Base-by-base conservation (phyloP, 2,329 filamentous ascomycete species). In the Metarhizium robertsii region DNA sequence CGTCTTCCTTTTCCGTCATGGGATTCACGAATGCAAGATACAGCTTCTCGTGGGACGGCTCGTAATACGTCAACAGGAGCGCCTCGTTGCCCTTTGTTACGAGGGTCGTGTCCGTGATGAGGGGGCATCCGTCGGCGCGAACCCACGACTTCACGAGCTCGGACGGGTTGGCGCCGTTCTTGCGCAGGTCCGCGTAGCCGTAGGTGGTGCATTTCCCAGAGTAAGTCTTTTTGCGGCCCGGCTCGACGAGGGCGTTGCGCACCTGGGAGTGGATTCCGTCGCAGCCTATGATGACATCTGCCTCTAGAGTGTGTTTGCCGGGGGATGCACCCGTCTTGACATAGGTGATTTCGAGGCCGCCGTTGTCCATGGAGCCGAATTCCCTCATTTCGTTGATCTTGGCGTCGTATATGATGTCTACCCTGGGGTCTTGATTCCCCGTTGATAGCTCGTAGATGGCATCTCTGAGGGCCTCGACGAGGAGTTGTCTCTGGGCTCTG, bases 201-300 rank as follows among this genome's bases (percentile, higher is more conserved):
- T 65, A 65, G 32, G 61, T 61, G 18, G 49, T 57, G 29, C 55
- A 63, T 34, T 69, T 59, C 20, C 69, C 68, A 1, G 69, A 69
- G 57, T 72, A 73, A 29, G 65, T 65, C 8, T 70, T 62, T 40
- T 55, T 52, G 13, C 59, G 54, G 10, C 46, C 56, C 3, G 62
- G 61, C 32, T 64, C 62, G 20, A 73, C 62, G 52, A 67, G 61
- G 2, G 59, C 42, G 16, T 53, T 61, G 10, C 71, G 67, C 11
- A 72, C 67, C 34, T 60, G 56, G 1, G 70, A 73, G 52, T 73
- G 71, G 30, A 73, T 70, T 2, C 71, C 71, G 60, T 74, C 71
- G 59, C 71, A 73, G 1, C 70, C 71, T 14, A 74, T 58, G 47
- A 66, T 51, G 3, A 68, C 38, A 52, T 69, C 65, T 3, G 58